phyloP scores from a whole-genome alignment of 192 early-diverging fungal genomes.

The Coemansia sp. region DNA sequence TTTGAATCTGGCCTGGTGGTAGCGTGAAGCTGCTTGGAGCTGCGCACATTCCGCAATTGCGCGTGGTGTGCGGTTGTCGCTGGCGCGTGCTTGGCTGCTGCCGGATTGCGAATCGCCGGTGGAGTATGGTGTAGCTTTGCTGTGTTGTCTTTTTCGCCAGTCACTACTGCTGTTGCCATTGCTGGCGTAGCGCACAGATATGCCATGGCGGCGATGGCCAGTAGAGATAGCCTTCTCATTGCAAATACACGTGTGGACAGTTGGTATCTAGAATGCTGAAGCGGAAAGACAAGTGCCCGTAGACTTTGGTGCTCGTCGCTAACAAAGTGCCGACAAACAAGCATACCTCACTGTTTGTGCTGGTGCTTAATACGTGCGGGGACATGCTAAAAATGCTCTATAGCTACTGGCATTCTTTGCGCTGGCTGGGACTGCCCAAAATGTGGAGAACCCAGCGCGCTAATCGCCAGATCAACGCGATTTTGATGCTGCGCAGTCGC shows the following conservation, averaged over 20 bases:
- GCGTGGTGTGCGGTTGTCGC: neutral
- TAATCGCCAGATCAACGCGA: neutral
- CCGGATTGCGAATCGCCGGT: neutral
- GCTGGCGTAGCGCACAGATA: neutral
- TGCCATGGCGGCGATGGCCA: neutral
- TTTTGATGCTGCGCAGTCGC: neutral
- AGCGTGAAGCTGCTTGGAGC: constrained; percentile 36
- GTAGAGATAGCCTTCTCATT: neutral
- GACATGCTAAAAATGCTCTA: constrained; percentile 1
- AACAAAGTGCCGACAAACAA: too few relatives aligned
- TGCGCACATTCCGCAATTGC: constrained; percentile 5
- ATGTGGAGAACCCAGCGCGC: neutral
- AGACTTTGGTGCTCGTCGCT: too few relatives aligned
- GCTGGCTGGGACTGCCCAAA: too few relatives aligned
- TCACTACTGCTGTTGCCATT: neutral
- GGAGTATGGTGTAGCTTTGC: neutral
- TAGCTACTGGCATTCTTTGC: neutral
- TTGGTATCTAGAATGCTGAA: too few relatives aligned
- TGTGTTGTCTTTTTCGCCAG: neutral
- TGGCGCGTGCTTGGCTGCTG: neutral
- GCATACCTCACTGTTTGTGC: too few relatives aligned
- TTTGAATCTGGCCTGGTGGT: neutral
- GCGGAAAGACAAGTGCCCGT: too few relatives aligned
- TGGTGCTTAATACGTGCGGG: too few relatives aligned
- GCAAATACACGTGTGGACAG: too few relatives aligned